A percentile compares a stretch with the other conserved stretches of the same genome.
These are phyloP conservation scores for Arabidopsis thaliana DNA, from an alignment of 345 rosid genomes.

Conservation along the genomic window TAIR10.1 NC_003070.9:26459501-26460000, in stretches of 20 bases:
- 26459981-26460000: neutral
- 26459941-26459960: neutral
- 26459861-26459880: slow-evolving; percentile 28
- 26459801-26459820: slow-evolving; percentile 24
- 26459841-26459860: neutral
- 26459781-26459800: slow-evolving; percentile 14
- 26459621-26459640: slow-evolving; percentile 48
- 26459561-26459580: slow-evolving; percentile 58
- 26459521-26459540: slow-evolving; percentile 29
- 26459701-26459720: slow-evolving; percentile 35
- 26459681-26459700: slow-evolving; percentile 19
- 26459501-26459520: slow-evolving; percentile 27
- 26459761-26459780: slow-evolving; percentile 16
- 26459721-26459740: slow-evolving; percentile 28
- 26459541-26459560: slow-evolving; percentile 29
- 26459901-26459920: neutral
- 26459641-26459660: slow-evolving; percentile 43
- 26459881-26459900: neutral
- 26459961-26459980: neutral
- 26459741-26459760: slow-evolving; percentile 33
- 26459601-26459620: slow-evolving; percentile 72
- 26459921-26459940: neutral
- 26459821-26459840: slow-evolving; percentile 37
- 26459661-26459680: neutral
- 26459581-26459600: slow-evolving; percentile 52